Conservation (phyloP, 1,284 basidiomycete genomes). For the Coniophora puteana region DNA sequence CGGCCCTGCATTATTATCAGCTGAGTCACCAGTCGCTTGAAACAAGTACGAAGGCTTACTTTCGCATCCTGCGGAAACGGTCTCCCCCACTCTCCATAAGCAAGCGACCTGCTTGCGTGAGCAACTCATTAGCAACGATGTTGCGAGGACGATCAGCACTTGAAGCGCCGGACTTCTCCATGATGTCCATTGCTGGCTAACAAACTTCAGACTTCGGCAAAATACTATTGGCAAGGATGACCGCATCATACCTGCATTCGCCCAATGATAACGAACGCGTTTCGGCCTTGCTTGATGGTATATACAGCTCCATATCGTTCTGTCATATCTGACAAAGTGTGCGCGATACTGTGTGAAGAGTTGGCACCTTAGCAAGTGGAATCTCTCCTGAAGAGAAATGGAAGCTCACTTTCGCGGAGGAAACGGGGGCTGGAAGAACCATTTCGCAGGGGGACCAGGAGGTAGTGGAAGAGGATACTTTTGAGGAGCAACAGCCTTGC, state of each 20-base stretch:
- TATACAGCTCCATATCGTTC: constrained; percentile 27
- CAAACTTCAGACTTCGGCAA: not conserved
- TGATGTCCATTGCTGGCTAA: constrained; percentile 11
- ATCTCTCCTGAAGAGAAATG: no score
- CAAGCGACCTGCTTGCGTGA: constrained; percentile 13
- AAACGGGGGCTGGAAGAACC: no score
- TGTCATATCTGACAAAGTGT: constrained; percentile 29
- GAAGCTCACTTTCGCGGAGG: no score
- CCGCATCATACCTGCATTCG: constrained; percentile 23
- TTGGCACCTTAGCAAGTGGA: no score
- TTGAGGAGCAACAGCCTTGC: no score
- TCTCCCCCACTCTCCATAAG: not conserved
- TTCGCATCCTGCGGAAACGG: constrained; percentile 3
- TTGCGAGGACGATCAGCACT: constrained; percentile 15
- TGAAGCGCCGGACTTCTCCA: constrained; percentile 17
- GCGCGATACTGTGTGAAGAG: no score
- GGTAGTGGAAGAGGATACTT: constrained; percentile 21
- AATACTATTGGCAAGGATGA: not conserved
- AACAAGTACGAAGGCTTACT: constrained; percentile 1
- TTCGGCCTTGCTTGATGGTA: constrained; percentile 17
- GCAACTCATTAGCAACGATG: constrained; percentile 8
- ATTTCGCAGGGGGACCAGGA: constrained; percentile 27
- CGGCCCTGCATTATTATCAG: constrained; percentile 31
- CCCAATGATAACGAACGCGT: constrained; percentile 21
- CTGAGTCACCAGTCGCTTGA: not conserved